Conservation (phyloP, 805 yeast species). For the Ogataea thermomethanolica region DNA sequence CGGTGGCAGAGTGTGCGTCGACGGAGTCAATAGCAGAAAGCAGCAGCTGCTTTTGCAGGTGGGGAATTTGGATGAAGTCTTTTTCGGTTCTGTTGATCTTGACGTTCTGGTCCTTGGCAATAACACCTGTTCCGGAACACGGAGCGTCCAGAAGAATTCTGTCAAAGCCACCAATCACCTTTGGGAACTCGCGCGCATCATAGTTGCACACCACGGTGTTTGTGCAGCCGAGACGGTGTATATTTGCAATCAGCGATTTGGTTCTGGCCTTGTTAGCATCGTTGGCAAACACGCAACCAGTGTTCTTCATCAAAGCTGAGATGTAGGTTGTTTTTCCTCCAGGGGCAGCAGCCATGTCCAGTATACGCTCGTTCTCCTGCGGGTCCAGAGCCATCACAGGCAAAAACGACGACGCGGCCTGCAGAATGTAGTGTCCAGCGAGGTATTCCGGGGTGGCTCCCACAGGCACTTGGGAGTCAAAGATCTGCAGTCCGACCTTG, state of each 20-base stretch:
- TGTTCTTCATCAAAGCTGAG: constrained; percentile 95
- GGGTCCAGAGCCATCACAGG: constrained; percentile 98
- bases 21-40: constrained; percentile 96
- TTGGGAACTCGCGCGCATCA: constrained; percentile 98
- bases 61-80: constrained; percentile 95
- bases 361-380: constrained; percentile 91
- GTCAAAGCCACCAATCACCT: constrained; percentile 97
- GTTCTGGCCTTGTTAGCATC: constrained; percentile 97
- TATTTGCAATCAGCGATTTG: constrained; percentile 92
- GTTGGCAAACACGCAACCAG: constrained; percentile 96
- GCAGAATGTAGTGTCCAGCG: constrained; percentile 96
- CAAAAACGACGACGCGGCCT: constrained; percentile 96
- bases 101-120: constrained; percentile 94
- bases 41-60: constrained; percentile 88
- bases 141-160: constrained; percentile 96
- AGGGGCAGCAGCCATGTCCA: constrained; percentile 99
- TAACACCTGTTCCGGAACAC: constrained; percentile 99
- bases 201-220: constrained; percentile 96
- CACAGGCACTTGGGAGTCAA: constrained; percentile 98
- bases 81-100: constrained; percentile 91
- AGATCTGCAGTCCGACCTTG: constrained; percentile 94
- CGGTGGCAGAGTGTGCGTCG: constrained; percentile 86
- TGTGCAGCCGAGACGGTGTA: constrained; percentile 94
- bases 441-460: constrained; percentile 99
- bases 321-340: constrained; percentile 98